phyloP scores from a whole-genome alignment of 2,329 filamentous ascomycete species.

The Sporothrix luriei region DNA sequence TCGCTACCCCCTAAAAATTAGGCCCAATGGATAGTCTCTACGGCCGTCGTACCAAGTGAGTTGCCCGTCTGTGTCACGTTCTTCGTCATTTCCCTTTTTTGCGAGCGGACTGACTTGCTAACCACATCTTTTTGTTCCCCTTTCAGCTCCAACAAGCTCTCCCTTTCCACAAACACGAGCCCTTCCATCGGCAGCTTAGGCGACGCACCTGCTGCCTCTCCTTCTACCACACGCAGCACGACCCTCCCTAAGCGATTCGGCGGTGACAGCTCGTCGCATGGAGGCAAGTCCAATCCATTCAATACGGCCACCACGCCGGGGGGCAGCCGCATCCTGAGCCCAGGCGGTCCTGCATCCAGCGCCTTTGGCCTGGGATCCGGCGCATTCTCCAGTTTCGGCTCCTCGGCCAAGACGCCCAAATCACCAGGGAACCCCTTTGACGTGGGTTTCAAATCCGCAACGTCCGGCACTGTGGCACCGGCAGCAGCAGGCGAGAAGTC shows the following conservation, averaged over 20 bases:
- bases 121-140: conserved; percentile 30
- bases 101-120: background rate
- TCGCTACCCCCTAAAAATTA: conserved; percentile 35
- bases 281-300: conserved; percentile 73
- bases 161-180: conserved; percentile 65
- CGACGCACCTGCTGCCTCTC: conserved; percentile 50
- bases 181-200: conserved; percentile 28
- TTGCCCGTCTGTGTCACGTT: conserved; percentile 33
- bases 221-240: conserved; percentile 59
- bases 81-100: conserved; percentile 31
- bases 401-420: conserved; percentile 83
- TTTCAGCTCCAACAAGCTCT: conserved; percentile 81
- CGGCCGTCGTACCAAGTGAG: conserved; percentile 83
- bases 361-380: conserved; percentile 94
- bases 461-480: conserved; percentile 38
- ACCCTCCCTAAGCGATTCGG: conserved; percentile 74
- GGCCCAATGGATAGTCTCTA: conserved; percentile 66
- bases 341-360: conserved; percentile 75
- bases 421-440: conserved; percentile 80
- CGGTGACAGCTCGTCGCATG: conserved; percentile 71
- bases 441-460: conserved; percentile 59
- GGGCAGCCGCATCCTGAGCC: conserved; percentile 66
- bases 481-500: conserved; percentile 64
- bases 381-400: conserved; percentile 93
- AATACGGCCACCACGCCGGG: conserved; percentile 72